phyloP scores from a whole-genome alignment of 2,329 filamentous ascomycete species.

The Sporothrix luriei region DNA sequence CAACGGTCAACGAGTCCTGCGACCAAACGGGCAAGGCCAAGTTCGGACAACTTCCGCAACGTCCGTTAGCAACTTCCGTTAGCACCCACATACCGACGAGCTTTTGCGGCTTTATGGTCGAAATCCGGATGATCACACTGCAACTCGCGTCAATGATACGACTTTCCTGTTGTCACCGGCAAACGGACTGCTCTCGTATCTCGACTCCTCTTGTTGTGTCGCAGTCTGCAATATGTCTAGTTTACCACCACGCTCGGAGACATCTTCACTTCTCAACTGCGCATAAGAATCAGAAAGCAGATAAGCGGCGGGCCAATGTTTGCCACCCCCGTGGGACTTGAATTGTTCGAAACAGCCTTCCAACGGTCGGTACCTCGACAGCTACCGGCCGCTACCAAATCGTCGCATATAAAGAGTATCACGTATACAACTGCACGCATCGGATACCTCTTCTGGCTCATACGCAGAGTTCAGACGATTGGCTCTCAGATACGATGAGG shows the following conservation, averaged over 20 bases:
- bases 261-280: neutral
- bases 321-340: conserved; percentile 23
- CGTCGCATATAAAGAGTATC: neutral
- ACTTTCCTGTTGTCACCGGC: neutral
- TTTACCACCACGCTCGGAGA: neutral
- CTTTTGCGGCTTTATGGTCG: neutral
- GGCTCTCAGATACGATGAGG: neutral
- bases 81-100: neutral
- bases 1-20: too few species aligned
- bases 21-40: neutral
- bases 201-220: neutral
- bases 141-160: neutral
- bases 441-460: conserved; percentile 16
- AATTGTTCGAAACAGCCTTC: neutral
- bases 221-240: too few species aligned
- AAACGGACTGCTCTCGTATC: neutral
- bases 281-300: neutral
- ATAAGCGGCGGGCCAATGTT: conserved; percentile 9
- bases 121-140: neutral
- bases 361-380: neutral
- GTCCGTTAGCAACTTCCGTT: neutral
- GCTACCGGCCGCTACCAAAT: neutral
- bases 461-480: too few species aligned
- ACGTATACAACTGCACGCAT: neutral
- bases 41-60: neutral